Base-by-base conservation (phyloP, 441 rosid genomes). In the Erodium texanum region DNA sequence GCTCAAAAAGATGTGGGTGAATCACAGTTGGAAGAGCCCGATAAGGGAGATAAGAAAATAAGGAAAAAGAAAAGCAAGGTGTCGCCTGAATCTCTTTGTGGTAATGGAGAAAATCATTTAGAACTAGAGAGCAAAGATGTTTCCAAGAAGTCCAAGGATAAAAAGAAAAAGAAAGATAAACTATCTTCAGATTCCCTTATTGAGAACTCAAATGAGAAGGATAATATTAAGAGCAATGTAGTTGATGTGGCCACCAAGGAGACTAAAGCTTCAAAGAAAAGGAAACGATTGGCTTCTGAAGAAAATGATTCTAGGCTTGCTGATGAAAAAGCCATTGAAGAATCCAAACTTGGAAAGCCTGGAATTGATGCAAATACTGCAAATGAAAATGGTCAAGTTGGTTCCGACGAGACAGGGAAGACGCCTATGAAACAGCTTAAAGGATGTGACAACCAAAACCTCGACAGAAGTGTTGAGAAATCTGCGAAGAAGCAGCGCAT, bases 251-350 rank as follows among this genome's bases (percentile, higher is more conserved):
- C 29, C 68, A 72, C 68, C 22, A 80, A 76, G 67, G 78, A 73
- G 38, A 52, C 63, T 54, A 84, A 79, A 67, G 70, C 24, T 70
- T 82, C 90, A 67, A 92, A 88, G 84, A 94, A 94, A 79, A 82
- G 97, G 70, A 94, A 94, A 82, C 82, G 92, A 76, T 58, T 62
- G 20, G 83, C 76, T 71, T 80, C 91, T 70, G 85, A 85, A 63
- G 88, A 77, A 75, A 74, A 73, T 63, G 77, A 73, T 68, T 61
- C 70, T 74, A 71, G 69, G 66, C 63, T 71, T 62, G 69, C 54
- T 65, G 75, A 72, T 38, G 63, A 65, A 56, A 78, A 74, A 7
- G 77, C 43, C 71, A 71, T 66, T 64, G 93, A 89, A 70, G 91
- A 79, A 72, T 77, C 90, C 38, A 89, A 86, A 70, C 85, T 80